phyloP scores from a whole-genome alignment of 495 filamentous ascomycete genomes.

The Cercophora scortea region DNA sequence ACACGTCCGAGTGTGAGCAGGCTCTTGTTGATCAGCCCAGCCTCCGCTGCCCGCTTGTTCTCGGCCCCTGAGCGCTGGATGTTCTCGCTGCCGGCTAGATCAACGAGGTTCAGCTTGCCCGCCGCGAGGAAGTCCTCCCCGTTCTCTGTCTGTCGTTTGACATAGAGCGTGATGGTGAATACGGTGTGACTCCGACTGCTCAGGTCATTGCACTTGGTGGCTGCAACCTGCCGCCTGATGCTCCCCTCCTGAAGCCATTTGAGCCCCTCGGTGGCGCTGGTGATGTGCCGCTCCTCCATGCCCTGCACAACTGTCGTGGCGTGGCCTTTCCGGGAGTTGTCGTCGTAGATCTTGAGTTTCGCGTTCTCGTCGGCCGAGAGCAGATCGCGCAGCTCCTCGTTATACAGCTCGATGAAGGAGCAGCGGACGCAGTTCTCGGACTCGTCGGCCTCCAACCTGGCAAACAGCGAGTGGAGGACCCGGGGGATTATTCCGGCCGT shows the following conservation, averaged over 20 bases:
- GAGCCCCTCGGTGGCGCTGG: conserved; percentile 75
- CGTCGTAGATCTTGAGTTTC: conserved; percentile 94
- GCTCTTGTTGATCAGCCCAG: conserved; percentile 96
- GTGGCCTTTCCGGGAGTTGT: conserved; percentile 73
- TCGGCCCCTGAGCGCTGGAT: conserved; percentile 94
- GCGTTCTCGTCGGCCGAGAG: conserved; percentile 69
- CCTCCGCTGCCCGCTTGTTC: conserved; percentile 93
- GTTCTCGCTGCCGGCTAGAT: conserved; percentile 94
- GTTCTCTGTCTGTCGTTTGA: conserved; percentile 71
- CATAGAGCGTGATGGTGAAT: conserved; percentile 86
- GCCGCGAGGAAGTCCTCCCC: conserved; percentile 83
- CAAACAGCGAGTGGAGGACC: conserved; percentile 76
- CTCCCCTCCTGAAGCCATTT: conserved; percentile 84
- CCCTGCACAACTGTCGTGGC: conserved; percentile 81
- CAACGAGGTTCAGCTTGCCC: conserved; percentile 92
- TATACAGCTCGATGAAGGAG: conserved; percentile 97
- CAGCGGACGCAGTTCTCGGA: conserved; percentile 88
- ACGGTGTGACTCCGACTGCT: conserved; percentile 94
- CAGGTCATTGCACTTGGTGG: conserved; percentile 96
- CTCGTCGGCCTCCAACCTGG: conserved; percentile 68
- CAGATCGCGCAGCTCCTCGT: conserved; percentile 89
- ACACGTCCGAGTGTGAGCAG: conserved; percentile 89
- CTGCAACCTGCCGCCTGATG: conserved; percentile 88
- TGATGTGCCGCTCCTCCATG: conserved; percentile 93
- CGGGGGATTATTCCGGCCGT: conserved; percentile 91